These are phyloP conservation scores for Kwoniella sp. DNA, from an alignment of 768 basidiomycete species.

Conservation along the genomic window DNA sequence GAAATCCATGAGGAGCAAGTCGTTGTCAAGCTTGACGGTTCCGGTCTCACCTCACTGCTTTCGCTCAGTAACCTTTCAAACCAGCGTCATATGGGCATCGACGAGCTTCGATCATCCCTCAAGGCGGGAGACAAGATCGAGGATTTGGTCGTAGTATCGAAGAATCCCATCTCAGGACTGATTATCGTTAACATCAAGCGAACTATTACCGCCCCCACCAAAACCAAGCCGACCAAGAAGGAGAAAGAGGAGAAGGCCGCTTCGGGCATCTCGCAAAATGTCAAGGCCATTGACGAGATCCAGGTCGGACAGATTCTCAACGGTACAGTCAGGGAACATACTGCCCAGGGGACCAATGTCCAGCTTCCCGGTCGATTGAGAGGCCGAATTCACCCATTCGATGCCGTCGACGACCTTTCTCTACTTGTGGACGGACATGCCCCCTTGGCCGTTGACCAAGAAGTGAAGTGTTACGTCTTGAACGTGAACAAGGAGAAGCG, in stretches of 20 bases:
- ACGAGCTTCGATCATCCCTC: constrained; percentile 67
- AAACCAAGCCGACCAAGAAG: constrained; percentile 10
- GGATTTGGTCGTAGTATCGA: constrained; percentile 83
- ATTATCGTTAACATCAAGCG: constrained; percentile 63
- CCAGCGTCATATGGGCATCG: constrained; percentile 66
- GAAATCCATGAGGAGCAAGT: constrained; percentile 85
- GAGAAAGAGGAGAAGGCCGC: constrained; percentile 17
- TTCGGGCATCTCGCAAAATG: constrained; percentile 15
- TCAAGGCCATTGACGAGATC: constrained; percentile 68
- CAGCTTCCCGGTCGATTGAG: constrained; percentile 73
- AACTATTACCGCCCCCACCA: constrained; percentile 7
- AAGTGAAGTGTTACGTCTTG: constrained; percentile 73
- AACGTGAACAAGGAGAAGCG: constrained; percentile 68
- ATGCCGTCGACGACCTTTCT: constrained; percentile 74
- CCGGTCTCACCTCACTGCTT: constrained; percentile 74
- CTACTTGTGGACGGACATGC: constrained; percentile 54
- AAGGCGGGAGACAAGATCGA: constrained; percentile 71
- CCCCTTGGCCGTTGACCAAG: constrained; percentile 64
- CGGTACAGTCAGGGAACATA: constrained; percentile 77
- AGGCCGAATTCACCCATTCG: constrained; percentile 79
- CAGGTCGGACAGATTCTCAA: constrained; percentile 72
- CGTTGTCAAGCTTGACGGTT: constrained; percentile 71
- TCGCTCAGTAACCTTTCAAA: constrained; percentile 86
- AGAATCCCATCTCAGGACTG: constrained; percentile 79
- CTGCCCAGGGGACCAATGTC: constrained; percentile 71